Conservation (phyloP, 305 asterid species). For the Ilex paraguariensis region DNA sequence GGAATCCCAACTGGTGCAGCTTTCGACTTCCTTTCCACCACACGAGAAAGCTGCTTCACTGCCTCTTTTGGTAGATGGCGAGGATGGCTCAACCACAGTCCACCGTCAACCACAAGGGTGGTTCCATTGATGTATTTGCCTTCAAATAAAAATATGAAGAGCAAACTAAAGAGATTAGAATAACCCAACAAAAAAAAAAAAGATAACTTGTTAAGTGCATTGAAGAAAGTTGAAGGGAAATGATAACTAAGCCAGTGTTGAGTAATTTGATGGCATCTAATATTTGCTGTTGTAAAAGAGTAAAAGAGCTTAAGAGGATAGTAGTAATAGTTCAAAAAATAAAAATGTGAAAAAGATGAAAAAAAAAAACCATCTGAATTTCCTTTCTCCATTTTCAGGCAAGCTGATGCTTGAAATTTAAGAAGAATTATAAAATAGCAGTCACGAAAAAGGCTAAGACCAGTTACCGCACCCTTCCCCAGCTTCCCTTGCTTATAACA, state of each 20-base stretch:
- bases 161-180: no score
- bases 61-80: constrained; percentile 49
- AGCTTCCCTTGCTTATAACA: neutral
- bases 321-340: no score
- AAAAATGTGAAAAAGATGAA: neutral
- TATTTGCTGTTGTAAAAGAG: no score
- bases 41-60: constrained; percentile 42
- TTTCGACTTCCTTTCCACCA: constrained; percentile 44
- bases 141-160: constrained; percentile 3
- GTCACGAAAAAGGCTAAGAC: no score
- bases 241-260: neutral
- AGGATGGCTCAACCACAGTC: constrained; percentile 52
- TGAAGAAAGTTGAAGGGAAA: neutral
- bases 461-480: neutral
- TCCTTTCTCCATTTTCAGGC: no score
- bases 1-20: constrained; percentile 40
- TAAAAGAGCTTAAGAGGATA: no score
- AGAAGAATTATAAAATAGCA: no score
- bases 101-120: constrained; percentile 48
- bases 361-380: no score
- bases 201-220: neutral
- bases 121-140: constrained; percentile 50
- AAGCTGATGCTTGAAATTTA: no score
- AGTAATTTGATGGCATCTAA: neutral
- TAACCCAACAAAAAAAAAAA: neutral